phyloP scores from a whole-genome alignment of 495 filamentous ascomycete genomes.

The Penicillium cinerascens region DNA sequence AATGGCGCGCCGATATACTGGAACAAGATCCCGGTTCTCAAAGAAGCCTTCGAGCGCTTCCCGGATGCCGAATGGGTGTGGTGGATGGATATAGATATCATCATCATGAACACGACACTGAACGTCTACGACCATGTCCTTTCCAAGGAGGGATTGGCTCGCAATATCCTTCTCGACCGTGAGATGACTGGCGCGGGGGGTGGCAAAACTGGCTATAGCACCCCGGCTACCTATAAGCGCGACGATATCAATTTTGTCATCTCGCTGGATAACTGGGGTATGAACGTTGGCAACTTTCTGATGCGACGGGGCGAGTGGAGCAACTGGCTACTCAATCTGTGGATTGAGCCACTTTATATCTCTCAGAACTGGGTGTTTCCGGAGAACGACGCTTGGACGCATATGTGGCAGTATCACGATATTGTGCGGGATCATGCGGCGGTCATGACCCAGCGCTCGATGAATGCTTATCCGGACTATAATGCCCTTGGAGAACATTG shows the following conservation, averaged over 20 bases:
- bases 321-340: constrained; percentile 12
- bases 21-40: constrained; percentile 7
- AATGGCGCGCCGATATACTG: constrained; percentile 8
- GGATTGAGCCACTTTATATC: constrained; percentile 13
- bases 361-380: constrained; percentile 14
- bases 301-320: constrained; percentile 13
- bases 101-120: constrained; percentile 13
- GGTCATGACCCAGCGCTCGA: constrained; percentile 7
- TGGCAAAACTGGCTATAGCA: constrained; percentile 4
- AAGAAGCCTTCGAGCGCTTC: constrained; percentile 6
- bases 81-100: constrained; percentile 10
- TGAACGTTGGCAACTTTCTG: constrained; percentile 15
- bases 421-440: constrained; percentile 8
- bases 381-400: constrained; percentile 12
- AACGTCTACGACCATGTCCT: constrained; percentile 9
- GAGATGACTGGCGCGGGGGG: constrained; percentile 2
- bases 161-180: constrained; percentile 3
- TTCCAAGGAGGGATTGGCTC: constrained; percentile 3
- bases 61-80: constrained; percentile 7
- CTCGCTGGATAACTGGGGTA: constrained; percentile 10
- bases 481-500: constrained; percentile 8
- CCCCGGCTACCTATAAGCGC: constrained; percentile 4
- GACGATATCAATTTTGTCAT: constrained; percentile 18
- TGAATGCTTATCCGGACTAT: constrained; percentile 12
- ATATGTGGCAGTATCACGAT: constrained; percentile 12